phyloP scores from a whole-genome alignment of 2,329 filamentous ascomycete genomes.

The Colletotrichum cuscutae region DNA sequence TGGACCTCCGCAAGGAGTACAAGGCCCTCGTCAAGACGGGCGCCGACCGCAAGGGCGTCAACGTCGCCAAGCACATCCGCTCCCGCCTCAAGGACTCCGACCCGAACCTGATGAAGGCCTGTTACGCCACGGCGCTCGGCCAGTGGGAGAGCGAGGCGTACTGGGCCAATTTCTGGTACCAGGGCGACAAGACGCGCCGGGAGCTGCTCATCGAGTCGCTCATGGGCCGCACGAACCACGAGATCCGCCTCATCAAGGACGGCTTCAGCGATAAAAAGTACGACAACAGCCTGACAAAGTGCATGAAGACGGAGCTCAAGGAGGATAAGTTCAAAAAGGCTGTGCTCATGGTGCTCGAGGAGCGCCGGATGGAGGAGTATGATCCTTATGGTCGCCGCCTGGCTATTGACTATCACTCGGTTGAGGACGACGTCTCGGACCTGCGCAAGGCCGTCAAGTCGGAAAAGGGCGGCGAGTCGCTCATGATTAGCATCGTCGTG shows the following conservation, averaged over 20 bases:
- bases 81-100: constrained; percentile 78
- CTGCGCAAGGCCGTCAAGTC: constrained; percentile 75
- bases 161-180: constrained; percentile 99
- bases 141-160: constrained; percentile 94
- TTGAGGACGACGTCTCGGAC: constrained; percentile 78
- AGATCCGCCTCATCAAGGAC: constrained; percentile 87
- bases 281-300: constrained; percentile 79
- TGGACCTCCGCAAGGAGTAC: constrained; percentile 88
- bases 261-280: constrained; percentile 94
- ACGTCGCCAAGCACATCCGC: constrained; percentile 87
- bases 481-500: constrained; percentile 88
- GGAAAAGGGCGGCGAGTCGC: constrained; percentile 84
- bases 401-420: constrained; percentile 66
- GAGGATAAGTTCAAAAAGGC: constrained; percentile 96
- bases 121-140: constrained; percentile 89
- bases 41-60: constrained; percentile 78
- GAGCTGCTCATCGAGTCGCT: constrained; percentile 93
- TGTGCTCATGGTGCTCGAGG: constrained; percentile 85
- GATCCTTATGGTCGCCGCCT: constrained; percentile 71
- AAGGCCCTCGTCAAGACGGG: constrained; percentile 89
- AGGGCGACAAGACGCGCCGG: constrained; percentile 82
- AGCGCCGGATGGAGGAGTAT: constrained; percentile 82
- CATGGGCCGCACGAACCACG: constrained; percentile 90
- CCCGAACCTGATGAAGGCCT: constrained; percentile 86
- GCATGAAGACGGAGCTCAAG: constrained; percentile 92